phyloP scores from a whole-genome alignment of 805 yeast genomes.

The Wickerhamomyces xylosicus region DNA sequence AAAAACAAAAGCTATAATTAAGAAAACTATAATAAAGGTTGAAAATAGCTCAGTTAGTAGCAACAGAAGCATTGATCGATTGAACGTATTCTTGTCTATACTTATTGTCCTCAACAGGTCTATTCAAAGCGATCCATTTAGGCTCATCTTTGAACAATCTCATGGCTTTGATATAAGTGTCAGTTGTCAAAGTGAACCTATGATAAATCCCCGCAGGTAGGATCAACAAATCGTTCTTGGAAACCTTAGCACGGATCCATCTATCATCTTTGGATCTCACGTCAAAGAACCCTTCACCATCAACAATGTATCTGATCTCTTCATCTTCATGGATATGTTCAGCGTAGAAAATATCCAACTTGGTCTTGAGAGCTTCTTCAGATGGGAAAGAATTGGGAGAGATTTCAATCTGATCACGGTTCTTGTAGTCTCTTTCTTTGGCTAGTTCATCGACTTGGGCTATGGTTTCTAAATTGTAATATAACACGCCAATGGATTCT shows the following conservation, averaged over 20 bases:
- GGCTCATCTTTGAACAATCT: constrained; percentile 91
- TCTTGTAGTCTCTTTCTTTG: constrained; percentile 58
- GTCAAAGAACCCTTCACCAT: constrained; percentile 90
- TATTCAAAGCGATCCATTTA: constrained; percentile 82
- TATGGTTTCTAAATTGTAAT: constrained; percentile 37
- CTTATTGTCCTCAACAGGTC: constrained; percentile 45
- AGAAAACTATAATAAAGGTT: too few species aligned
- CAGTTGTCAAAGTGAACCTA: constrained; percentile 68
- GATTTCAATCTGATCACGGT: constrained; percentile 63
- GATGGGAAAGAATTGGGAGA: constrained; percentile 52
- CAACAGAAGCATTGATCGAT: constrained; percentile 7
- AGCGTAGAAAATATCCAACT: constrained; percentile 59
- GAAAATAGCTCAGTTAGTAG: too few species aligned
- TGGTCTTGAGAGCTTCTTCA: constrained; percentile 51
- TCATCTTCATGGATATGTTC: constrained; percentile 97
- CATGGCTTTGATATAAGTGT: constrained; percentile 61
- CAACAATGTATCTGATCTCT: constrained; percentile 83
- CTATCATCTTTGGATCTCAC: constrained; percentile 51
- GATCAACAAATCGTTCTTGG: constrained; percentile 53
- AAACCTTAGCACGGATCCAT: constrained; percentile 73
- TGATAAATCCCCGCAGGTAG: constrained; percentile 93
- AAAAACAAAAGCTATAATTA: neutral
- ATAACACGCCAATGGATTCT: constrained; percentile 56
- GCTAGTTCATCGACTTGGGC: constrained; percentile 61
- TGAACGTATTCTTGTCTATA: constrained; percentile 37